These are phyloP conservation scores for Schizophyllum amplum DNA, from an alignment of 1,284 basidiomycete genomes.

Conservation along the genomic window DNA sequence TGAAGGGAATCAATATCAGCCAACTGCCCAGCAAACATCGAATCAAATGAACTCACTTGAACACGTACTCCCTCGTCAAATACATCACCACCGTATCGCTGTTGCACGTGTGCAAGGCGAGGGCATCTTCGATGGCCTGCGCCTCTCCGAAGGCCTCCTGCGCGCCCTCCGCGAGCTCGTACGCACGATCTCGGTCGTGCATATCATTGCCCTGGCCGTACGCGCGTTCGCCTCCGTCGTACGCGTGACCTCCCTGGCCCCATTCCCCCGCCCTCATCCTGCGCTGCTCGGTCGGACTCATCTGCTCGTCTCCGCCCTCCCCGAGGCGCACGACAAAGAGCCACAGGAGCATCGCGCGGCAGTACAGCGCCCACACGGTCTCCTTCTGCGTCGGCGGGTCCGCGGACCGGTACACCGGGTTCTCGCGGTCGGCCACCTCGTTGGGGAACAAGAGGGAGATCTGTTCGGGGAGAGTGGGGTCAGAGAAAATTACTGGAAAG, in stretches of 20 bases:
- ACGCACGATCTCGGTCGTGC: no score
- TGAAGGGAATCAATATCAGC: constrained; percentile 8
- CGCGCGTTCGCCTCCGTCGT: no score
- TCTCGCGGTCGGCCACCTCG: constrained; percentile 10
- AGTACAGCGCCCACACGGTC: constrained; percentile 65
- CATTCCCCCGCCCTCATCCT: no score
- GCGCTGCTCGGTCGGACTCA: background rate
- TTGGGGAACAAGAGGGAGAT: constrained; percentile 44
- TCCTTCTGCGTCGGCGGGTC: constrained; percentile 46
- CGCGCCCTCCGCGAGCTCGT: constrained; percentile 50
- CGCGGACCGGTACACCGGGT: constrained; percentile 42
- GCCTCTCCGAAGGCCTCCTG: constrained; percentile 45
- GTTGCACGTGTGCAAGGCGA: constrained; percentile 58
- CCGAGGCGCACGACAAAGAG: constrained; percentile 46
- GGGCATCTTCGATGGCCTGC: constrained; percentile 52
- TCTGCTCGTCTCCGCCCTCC: constrained; percentile 27
- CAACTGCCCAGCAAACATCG: constrained; percentile 9
- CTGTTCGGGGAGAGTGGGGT: constrained; percentile 29
- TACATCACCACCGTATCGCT: constrained; percentile 58
- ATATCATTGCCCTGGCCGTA: background rate
- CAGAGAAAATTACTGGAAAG: background rate
- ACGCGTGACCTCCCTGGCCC: no score
- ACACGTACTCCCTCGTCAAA: constrained; percentile 61
- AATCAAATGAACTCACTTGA: constrained; percentile 48
- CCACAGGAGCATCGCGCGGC: constrained; percentile 72